Evolutionary conservation across 306 rosid genomes (phyloP), one percentile per base, ranked within the genome.

Genomic region (Glycine soja): DNA sequence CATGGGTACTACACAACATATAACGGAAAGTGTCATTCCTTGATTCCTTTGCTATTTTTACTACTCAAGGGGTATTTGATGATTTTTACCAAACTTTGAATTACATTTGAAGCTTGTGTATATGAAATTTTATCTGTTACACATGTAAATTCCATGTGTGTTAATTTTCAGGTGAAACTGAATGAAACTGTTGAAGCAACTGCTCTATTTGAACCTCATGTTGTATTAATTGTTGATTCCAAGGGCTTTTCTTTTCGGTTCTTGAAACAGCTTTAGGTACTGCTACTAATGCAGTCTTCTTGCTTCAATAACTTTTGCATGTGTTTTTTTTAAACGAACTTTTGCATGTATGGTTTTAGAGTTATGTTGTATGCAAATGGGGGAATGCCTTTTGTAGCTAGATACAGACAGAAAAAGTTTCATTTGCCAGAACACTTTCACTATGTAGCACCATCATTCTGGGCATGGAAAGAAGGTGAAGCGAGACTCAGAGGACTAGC

Each of bases 401-500:
- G 89, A 85, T 85, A 87, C 82, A 75, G 64, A 67, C 76, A 40
- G 64, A 80, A 64, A 54, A 88, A 81, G 30, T 32, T 80, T 79
- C 82, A 87, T 81, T 53, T 42, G 47, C 97, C 93, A 18, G 84
- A 65, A 40, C 99, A 89, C 80, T 90, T 95, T 75, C 99, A 95
- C 84, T 93, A 90, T 71, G 93, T 95, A 50, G 97, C 99, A 56
- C 98, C 97, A 1, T 93, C 98, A 7, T 95, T 93, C 24, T 95
- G 99, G 99, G 98, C 98, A 45, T 95, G 96, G 99, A 95, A 91
- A 87, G 96, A 98, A 56, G 99, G 99, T 50, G 98, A 95, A 91
- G 91, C 86, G 72, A 88, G 94, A 83, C 93, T 93, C 45, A 61
- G 77, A 82, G 95, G 99, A 72, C 90, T 91, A 88, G 97, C 84